Conservation (phyloP, 177 flowering plant genomes). For the Vitis hybrid region DNA sequence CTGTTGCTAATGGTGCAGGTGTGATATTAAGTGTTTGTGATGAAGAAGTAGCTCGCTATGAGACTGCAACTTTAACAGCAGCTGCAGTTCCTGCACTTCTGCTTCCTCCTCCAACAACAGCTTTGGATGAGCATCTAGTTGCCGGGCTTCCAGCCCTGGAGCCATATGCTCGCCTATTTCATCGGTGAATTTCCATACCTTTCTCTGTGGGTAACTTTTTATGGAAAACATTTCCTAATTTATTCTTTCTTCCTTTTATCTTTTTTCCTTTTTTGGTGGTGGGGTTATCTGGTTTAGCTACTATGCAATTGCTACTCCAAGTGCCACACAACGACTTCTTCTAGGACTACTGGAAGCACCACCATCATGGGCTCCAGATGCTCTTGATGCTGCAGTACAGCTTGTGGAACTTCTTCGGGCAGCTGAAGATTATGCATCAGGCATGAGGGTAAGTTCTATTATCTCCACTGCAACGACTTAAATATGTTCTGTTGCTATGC, state of each 20-base stretch:
- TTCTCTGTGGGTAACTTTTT: background rate
- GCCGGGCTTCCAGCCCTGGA: slow-evolving; percentile 98
- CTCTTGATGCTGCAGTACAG: slow-evolving; percentile 98
- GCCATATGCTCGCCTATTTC: slow-evolving; percentile 96
- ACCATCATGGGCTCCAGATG: slow-evolving; percentile 99
- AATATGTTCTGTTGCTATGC: background rate
- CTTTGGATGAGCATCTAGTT: slow-evolving; percentile 92
- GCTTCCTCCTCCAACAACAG: slow-evolving; percentile 95
- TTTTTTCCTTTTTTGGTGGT: slow-evolving; percentile 3
- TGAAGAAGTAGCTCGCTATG: slow-evolving; percentile 94
- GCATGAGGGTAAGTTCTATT: slow-evolving; percentile 72
- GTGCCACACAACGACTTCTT: slow-evolving; percentile 95
- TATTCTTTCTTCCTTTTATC: background rate
- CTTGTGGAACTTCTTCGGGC: slow-evolving; percentile 96
- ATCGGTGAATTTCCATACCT: slow-evolving; percentile 46
- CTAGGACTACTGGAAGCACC: slow-evolving; percentile 99
- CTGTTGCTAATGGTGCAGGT: slow-evolving; percentile 99
- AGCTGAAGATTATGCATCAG: slow-evolving; percentile 93
- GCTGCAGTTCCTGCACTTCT: slow-evolving; percentile 96
- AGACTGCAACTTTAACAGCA: slow-evolving; percentile 92
- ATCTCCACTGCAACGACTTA: background rate
- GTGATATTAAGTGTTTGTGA: slow-evolving; percentile 96
- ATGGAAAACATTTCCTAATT: background rate
- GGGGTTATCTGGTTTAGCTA: slow-evolving; percentile 44
- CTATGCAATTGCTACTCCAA: slow-evolving; percentile 94